phyloP scores from a whole-genome alignment of 2,329 filamentous ascomycete genomes.

The Pseudonectria buxi region DNA sequence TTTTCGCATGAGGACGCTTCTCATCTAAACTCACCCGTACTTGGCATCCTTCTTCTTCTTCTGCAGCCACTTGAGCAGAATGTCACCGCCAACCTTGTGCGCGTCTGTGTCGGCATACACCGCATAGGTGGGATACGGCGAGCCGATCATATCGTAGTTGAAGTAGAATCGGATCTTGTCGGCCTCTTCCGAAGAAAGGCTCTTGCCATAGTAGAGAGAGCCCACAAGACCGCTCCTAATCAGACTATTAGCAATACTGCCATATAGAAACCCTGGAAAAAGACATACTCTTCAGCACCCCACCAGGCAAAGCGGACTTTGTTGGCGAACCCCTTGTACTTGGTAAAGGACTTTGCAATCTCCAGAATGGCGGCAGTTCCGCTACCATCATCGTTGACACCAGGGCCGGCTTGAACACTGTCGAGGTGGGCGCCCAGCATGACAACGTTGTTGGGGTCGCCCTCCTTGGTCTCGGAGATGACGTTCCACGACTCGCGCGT shows the following conservation, averaged over 20 bases:
- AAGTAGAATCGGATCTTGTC: constrained; percentile 60
- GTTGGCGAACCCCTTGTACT: constrained; percentile 34
- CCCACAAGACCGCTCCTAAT: constrained; percentile 34
- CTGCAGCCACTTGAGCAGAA: constrained; percentile 29
- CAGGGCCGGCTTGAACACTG: constrained; percentile 32
- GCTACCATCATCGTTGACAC: constrained; percentile 36
- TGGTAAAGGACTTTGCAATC: constrained; percentile 30
- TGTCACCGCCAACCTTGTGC: constrained; percentile 29
- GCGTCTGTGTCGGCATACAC: constrained; percentile 35
- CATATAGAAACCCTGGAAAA: background rate
- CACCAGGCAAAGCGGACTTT: constrained; percentile 39
- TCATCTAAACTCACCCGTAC: constrained; percentile 20
- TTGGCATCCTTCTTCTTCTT: constrained; percentile 27
- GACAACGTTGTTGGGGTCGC: constrained; percentile 35
- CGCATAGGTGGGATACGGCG: constrained; percentile 30
- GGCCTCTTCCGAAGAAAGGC: constrained; percentile 29
- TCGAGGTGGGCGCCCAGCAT: constrained; percentile 37
- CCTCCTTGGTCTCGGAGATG: constrained; percentile 36
- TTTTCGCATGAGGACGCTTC: background rate
- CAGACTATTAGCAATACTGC: constrained; percentile 6
- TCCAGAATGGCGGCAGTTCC: constrained; percentile 33
- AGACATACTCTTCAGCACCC: constrained; percentile 34
- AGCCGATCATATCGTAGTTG: constrained; percentile 66
- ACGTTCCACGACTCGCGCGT: constrained; percentile 33
- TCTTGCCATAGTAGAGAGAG: constrained; percentile 34